Evolutionary conservation across 1,139 yeast species (phyloP), one percentile per base, ranked within the genome.

Genomic region (Nadsonia commutata): DNA sequence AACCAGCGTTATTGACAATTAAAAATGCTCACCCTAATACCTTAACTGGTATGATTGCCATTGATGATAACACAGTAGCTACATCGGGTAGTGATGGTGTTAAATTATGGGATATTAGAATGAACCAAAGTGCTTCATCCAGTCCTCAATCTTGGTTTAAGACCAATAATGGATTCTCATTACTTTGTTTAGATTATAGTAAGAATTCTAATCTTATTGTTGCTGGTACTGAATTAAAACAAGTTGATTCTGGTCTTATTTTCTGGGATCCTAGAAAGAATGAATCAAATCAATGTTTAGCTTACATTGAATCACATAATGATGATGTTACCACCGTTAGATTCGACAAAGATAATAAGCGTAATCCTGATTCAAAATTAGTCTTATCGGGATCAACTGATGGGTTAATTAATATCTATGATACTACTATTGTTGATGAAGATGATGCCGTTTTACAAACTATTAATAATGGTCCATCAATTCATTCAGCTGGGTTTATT

Each of bases 321-420:
- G 99, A 90, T 58, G 98, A 90, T 60, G 78, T 90, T 37, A 90
- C 96, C 0, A 78, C 71, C 43, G 65, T 88, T 36, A 68, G 74
- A 51, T 88, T 86, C 64, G 58, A 65, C 3, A 27, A 27, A 16
- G n/a, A 27, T 3, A 27, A 27, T 16, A 13, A 27, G 13, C 33
- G 33, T 27, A 27, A 27, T 9, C 16, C 33, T 9, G 16, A 27
- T 27, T 27, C 33, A 4, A 65, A 74, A 41, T 69, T 78, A 42
- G 62, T 93, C 41, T 65, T 88, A 62, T 80, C 95, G 41, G 99
- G 97, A 0, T 78, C 95, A 2, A 86, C 95, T 0, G 99, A 90
- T 58, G 98, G 97, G 0, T 80, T 82, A 49, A 85, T 86, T 13
- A 90, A 85, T 54, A 59, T 90, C 6, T 86, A 84, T 59, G 86